Evolutionary conservation across 768 basidiomycete genomes (phyloP).

Genomic region (Butyriboletus loyo): DNA sequence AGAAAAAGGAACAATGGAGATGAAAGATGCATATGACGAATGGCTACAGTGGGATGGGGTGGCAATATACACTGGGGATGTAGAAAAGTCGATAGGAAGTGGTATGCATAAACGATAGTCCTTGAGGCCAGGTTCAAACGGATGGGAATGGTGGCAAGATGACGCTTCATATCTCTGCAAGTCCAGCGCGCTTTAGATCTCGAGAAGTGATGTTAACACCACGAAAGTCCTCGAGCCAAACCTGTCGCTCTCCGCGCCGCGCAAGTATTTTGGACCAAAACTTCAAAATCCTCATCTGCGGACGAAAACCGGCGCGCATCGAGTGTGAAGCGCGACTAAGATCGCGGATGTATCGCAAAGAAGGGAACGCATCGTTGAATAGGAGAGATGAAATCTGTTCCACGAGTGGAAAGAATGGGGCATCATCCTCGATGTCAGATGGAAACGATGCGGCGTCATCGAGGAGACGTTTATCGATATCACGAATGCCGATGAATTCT

Average conservation of each 20-base stretch:
- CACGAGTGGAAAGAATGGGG: constrained; percentile 60
- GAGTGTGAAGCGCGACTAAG: constrained; percentile 56
- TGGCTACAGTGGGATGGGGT: constrained; percentile 30
- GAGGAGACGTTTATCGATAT: constrained; percentile 60
- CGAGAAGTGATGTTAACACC: constrained; percentile 57
- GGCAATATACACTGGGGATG: constrained; percentile 31
- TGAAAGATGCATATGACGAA: constrained; percentile 28
- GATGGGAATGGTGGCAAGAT: background rate
- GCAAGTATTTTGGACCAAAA: constrained; percentile 53
- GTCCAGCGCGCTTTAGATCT: constrained; percentile 37
- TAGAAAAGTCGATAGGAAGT: constrained; percentile 4
- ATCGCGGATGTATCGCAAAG: constrained; percentile 59
- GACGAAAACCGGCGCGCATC: constrained; percentile 41
- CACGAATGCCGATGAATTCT: constrained; percentile 67
- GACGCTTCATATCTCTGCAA: constrained; percentile 12
- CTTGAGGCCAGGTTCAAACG: background rate
- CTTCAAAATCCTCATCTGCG: constrained; percentile 36
- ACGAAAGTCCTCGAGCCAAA: constrained; percentile 63
- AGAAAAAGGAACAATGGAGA: background rate
- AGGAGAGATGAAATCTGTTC: constrained; percentile 65
- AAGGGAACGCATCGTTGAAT: constrained; percentile 57
- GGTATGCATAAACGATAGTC: constrained; percentile 21
- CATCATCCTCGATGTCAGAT: constrained; percentile 35
- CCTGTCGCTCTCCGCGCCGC: constrained; percentile 49
- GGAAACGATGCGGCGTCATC: constrained; percentile 40